Conservation (phyloP, 345 rosid species). For the Brassica rapa region DNA sequence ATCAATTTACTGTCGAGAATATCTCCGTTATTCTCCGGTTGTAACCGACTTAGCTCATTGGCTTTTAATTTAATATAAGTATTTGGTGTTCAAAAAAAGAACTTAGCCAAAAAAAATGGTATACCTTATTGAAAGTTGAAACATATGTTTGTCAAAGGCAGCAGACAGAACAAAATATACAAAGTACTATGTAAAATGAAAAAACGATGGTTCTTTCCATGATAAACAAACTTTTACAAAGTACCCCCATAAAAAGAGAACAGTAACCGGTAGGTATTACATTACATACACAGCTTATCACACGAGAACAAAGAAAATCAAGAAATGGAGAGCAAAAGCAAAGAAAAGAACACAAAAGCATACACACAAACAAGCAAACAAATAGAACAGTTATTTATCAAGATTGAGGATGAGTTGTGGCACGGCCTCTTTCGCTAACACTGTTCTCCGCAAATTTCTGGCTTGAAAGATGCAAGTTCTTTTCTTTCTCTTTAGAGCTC, state of each 20-base stretch:
- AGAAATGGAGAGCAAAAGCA: background rate
- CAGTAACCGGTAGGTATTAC: constrained; percentile 9
- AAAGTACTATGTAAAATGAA: background rate
- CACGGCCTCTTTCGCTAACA: constrained; percentile 61
- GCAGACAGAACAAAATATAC: background rate
- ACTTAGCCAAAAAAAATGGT: background rate
- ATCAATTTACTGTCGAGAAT: no score
- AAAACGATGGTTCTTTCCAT: background rate
- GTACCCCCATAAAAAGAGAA: background rate
- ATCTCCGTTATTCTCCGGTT: no score
- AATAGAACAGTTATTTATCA: background rate
- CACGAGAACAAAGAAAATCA: background rate
- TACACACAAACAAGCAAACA: constrained; percentile 11
- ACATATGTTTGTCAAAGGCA: background rate
- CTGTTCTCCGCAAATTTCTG: constrained; percentile 75
- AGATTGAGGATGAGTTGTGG: constrained; percentile 27
- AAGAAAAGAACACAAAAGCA: background rate
- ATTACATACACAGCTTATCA: constrained; percentile 19
- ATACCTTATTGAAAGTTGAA: background rate
- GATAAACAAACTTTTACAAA: constrained; percentile 7
- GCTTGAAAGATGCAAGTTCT: constrained; percentile 58
- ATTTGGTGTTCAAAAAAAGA: no score
- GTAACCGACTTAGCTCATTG: no score
- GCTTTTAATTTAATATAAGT: no score
- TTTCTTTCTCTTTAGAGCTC: constrained; percentile 53